phyloP scores from a whole-genome alignment of 495 filamentous ascomycete genomes.

The Trichodelitschia bisporula region DNA sequence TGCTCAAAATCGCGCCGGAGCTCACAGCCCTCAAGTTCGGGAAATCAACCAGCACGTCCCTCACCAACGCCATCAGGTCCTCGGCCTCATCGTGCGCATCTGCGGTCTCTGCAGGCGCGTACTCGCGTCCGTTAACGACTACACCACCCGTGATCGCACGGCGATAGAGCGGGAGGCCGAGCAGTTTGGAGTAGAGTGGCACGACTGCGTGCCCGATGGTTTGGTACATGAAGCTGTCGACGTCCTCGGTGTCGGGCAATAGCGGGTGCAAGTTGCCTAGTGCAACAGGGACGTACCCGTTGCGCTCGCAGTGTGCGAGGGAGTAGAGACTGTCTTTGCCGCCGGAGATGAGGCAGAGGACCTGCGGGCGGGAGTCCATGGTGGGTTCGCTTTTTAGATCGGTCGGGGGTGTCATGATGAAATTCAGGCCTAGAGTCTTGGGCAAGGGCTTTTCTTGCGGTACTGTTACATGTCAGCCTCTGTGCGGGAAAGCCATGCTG shows the following conservation, averaged over 20 bases:
- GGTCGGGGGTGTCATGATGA: too few relatives aligned
- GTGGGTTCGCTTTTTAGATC: too few relatives aligned
- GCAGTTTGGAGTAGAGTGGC: slow-evolving; percentile 56
- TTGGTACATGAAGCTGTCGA: slow-evolving; percentile 99
- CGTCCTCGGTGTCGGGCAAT: slow-evolving; percentile 30
- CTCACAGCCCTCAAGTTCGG: slow-evolving; percentile 65
- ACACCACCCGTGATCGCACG: slow-evolving; percentile 43
- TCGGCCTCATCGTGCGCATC: slow-evolving; percentile 55
- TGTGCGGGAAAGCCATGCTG: too few relatives aligned
- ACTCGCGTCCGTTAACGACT: slow-evolving; percentile 36
- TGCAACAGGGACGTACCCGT: slow-evolving; percentile 70
- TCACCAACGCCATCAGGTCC: slow-evolving; percentile 49
- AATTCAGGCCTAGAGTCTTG: too few relatives aligned
- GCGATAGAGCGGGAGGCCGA: slow-evolving; percentile 59
- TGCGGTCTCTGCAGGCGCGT: slow-evolving; percentile 11
- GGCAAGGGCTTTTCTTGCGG: too few relatives aligned
- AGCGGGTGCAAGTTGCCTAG: slow-evolving; percentile 73
- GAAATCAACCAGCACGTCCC: slow-evolving; percentile 31
- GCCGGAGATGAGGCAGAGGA: slow-evolving; percentile 82
- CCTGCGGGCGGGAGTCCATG: too few relatives aligned
- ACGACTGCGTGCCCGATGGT: slow-evolving; percentile 77
- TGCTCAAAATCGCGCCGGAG: slow-evolving; percentile 77
- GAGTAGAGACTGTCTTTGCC: slow-evolving; percentile 95
- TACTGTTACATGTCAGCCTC: too few relatives aligned
- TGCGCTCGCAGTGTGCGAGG: slow-evolving; percentile 63